Evolutionary conservation across 768 basidiomycete species (phyloP), one percentile per base, ranked within the genome.

Genomic region (Boletus edulis): DNA sequence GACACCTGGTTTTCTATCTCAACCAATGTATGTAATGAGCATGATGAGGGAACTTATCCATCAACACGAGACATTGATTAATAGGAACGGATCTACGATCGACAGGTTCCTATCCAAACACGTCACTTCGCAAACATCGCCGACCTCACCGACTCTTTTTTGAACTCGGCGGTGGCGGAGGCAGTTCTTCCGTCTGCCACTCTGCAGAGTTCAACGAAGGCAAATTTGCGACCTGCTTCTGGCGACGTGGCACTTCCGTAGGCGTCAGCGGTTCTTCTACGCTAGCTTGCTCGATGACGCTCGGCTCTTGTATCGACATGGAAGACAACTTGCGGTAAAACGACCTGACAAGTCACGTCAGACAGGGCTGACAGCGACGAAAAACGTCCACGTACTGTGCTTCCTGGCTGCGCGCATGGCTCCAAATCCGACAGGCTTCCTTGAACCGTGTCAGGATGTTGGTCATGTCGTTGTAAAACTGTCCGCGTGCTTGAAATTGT

Each of bases 401-500:
- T 68, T 95, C 91, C 46, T 85, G 80, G 56, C 85, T 81, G 40
- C 95, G 78, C 17, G 78, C 74, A 42, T 81, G 79, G 46, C 83
- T 84, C 89, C 92, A 97, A 5, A 78, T 77, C 61, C 81, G 82
- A 67, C 91, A 94, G 3, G 78, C 78, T 50, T 87, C 87, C 67
- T 84, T 88, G 75, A 93, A 91, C 56, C 86, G 81, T 7, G 78
- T 73, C 1, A 96, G 69, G 43, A 95, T 82, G 12, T 77, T 81
- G 3, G 83, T 79, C 51, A 98, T 80, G 62, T 91, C 89, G 57
- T 92, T 94, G 68, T 99, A 96, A 66, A 98, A 98, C 89, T 94
- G 57, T n/a, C 38, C 39, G 8, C 0, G 51, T 3, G 34, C 37
- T 54, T 29, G 1, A 53, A 10, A 0, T 39, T 35, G 11, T 45